Evolutionary conservation across 208 protist species (phyloP).

Genomic region (Wallacemonas sp.): DNA sequence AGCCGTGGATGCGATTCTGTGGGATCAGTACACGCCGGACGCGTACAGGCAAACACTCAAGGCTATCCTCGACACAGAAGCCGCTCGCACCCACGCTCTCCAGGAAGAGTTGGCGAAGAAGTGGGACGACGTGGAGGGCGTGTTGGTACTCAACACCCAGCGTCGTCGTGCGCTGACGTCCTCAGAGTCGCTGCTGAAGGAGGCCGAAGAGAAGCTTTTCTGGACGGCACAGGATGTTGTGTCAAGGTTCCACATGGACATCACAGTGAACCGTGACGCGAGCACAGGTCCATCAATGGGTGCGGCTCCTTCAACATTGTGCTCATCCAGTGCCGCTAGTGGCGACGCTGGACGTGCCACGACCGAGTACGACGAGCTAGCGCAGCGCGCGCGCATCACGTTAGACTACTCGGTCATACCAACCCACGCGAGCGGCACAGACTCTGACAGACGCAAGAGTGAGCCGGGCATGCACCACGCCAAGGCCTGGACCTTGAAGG

Average conservation of each 20-base stretch:
- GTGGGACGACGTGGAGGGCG: constrained; percentile 60
- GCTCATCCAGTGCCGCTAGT: too few relatives aligned
- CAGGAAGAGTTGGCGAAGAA: constrained; percentile 32
- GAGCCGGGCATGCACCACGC: constrained; percentile 21
- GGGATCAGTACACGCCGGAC: constrained; percentile 34
- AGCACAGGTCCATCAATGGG: too few relatives aligned
- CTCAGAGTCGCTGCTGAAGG: constrained; percentile 22
- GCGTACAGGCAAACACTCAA: constrained; percentile 19
- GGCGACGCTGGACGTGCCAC: too few relatives aligned
- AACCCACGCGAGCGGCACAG: too few relatives aligned
- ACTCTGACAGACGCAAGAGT: constrained; percentile 1
- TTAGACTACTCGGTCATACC: constrained; percentile 43
- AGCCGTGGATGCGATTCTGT: constrained; percentile 26
- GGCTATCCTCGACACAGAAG: constrained; percentile 24
- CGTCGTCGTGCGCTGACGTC: constrained; percentile 30
- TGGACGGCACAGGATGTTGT: constrained; percentile 55
- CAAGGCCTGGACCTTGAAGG: constrained; percentile 35
- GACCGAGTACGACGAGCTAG: neutral
- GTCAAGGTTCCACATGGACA: constrained; percentile 46
- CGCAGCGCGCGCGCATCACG: constrained; percentile 14
- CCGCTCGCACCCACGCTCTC: constrained; percentile 24
- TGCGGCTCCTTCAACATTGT: constrained; percentile 1
- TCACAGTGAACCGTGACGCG: constrained; percentile 5
- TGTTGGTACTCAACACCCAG: constrained; percentile 43
- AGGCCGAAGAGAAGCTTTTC: constrained; percentile 38